These are phyloP conservation scores for Aspergillus conjunctus DNA, from an alignment of 495 filamentous ascomycete genomes.

Conservation along the genomic window DNA sequence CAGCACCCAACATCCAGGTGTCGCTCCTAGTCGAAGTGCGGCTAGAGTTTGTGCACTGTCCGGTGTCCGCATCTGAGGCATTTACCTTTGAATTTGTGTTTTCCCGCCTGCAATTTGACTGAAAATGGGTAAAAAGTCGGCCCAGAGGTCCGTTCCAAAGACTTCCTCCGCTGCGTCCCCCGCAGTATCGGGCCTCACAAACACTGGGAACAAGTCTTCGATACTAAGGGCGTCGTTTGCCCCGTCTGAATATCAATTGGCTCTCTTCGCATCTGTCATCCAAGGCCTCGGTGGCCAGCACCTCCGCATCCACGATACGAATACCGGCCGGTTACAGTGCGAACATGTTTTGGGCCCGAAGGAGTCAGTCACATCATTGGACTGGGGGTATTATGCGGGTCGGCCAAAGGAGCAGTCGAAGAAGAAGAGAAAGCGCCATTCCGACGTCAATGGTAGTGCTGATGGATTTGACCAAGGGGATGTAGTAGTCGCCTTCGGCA, in stretches of 20 bases:
- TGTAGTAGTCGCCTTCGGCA: constrained; percentile 57
- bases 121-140: constrained; percentile 56
- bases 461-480: constrained; percentile 43
- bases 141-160: constrained; percentile 48
- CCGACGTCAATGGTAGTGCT: constrained; percentile 45
- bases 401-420: constrained; percentile 45
- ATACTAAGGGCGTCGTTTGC: constrained; percentile 57
- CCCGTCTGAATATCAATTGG: constrained; percentile 56
- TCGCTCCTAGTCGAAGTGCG: constrained; percentile 24
- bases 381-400: constrained; percentile 55
- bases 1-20: constrained; percentile 35
- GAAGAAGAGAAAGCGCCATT: constrained; percentile 60
- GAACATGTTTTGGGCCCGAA: constrained; percentile 56
- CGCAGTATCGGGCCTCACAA: constrained; percentile 38
- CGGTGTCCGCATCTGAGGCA: constrained; percentile 9
- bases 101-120: constrained; percentile 13
- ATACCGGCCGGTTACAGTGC: constrained; percentile 57
- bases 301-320: constrained; percentile 61
- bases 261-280: constrained; percentile 62
- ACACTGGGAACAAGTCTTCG: constrained; percentile 49
- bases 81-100: constrained; percentile 7
- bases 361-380: constrained; percentile 56
- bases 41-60: constrained; percentile 12
- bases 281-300: constrained; percentile 61
- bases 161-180: constrained; percentile 52